Percentiles rank a stretch among this genome's conserved stretches.
phyloP scores from a whole-genome alignment of 441 rosid species.

The Lepidium campestre region DNA sequence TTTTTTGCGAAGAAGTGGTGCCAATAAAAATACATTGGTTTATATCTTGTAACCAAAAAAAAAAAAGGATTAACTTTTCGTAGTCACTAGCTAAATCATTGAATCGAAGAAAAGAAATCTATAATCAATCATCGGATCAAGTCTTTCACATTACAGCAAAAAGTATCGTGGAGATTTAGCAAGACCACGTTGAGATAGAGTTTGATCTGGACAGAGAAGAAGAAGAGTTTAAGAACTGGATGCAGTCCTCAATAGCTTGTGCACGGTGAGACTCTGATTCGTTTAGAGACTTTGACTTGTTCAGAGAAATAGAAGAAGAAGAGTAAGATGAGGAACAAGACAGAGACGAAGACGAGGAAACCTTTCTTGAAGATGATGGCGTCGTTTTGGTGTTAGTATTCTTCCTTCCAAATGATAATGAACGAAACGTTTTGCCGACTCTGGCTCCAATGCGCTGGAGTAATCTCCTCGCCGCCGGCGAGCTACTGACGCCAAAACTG shows the following conservation, averaged over 20 bases:
- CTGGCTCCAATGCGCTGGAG: conserved; percentile 50
- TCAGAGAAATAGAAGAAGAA: conserved; percentile 27
- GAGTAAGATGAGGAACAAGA: conserved; percentile 35
- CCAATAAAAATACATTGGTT: background rate
- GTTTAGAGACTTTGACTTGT: conserved; percentile 70
- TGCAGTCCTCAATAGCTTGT: conserved; percentile 93
- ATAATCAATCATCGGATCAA: background rate
- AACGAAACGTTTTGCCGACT: conserved; percentile 44
- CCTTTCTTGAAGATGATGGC: background rate
- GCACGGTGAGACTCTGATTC: conserved; percentile 81
- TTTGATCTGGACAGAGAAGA: conserved; percentile 76
- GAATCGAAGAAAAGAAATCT: background rate
- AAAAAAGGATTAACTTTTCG: background rate
- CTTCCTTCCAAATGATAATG: conserved; percentile 37
- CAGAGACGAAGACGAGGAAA: background rate
- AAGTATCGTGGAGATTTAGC: conserved; percentile 14
- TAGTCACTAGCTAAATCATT: background rate
- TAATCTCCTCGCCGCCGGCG: conserved; percentile 35
- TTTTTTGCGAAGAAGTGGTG: background rate
- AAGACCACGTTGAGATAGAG: conserved; percentile 54
- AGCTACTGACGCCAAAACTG: conserved; percentile 27
- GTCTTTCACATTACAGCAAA: background rate
- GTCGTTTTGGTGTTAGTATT: background rate
- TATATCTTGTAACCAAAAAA: background rate
- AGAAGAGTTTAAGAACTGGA: conserved; percentile 85